Conservation (phyloP, 164 flowering plant species). For the Aristolochia contorta region DNA sequence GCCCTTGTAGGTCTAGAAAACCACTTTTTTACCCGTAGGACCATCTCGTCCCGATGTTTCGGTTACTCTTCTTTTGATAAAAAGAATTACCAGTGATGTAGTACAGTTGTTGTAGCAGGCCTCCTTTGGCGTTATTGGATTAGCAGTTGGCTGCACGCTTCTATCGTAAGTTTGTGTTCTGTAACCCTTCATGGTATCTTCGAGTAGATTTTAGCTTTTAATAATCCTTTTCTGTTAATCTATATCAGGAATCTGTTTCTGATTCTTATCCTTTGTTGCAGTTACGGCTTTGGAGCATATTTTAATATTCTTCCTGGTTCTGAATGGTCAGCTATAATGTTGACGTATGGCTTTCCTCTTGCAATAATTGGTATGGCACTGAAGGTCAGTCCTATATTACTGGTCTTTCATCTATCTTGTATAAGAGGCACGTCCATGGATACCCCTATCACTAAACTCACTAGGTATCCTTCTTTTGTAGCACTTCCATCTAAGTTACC, state of each 20-base stretch:
- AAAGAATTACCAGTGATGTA: neutral
- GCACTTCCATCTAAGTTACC: too few species aligned
- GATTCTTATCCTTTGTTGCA: constrained; percentile 8
- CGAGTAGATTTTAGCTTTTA: neutral
- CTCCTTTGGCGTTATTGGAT: constrained; percentile 91
- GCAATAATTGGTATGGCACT: constrained; percentile 98
- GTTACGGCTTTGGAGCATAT: constrained; percentile 98
- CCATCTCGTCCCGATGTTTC: neutral
- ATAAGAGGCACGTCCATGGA: too few species aligned
- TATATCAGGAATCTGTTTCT: constrained; percentile 1
- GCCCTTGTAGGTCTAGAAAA: neutral
- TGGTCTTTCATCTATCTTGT: too few species aligned
- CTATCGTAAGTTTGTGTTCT: constrained; percentile 48
- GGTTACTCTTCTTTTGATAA: neutral
- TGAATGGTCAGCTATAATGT: constrained; percentile 96
- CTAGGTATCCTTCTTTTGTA: too few species aligned
- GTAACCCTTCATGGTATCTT: neutral
- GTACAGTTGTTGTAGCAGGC: constrained; percentile 35
- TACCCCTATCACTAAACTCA: too few species aligned
- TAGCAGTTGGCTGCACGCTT: constrained; percentile 65
- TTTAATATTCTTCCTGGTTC: constrained; percentile 92
- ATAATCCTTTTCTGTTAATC: neutral
- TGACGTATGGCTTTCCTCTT: constrained; percentile 96
- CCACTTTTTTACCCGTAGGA: neutral
- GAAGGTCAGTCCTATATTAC: constrained; percentile 35